These are phyloP conservation scores for Daphne laureola DNA, from an alignment of 441 rosid species.

Conservation along the genomic window DNA sequence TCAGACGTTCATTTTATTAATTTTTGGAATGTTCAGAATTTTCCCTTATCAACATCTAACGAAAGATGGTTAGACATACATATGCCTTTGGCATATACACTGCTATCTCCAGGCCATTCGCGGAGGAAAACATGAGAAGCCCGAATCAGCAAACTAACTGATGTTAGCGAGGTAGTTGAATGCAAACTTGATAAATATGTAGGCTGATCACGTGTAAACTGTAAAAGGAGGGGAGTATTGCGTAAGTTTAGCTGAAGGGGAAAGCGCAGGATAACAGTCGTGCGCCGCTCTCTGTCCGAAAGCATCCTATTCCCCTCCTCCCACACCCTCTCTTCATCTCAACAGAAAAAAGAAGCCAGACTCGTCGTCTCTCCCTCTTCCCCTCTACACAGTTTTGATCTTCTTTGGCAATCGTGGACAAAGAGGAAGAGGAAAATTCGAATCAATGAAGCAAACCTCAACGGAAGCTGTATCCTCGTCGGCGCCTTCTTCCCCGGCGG, in stretches of 20 bases:
- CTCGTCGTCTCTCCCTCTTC: conserved; percentile 11
- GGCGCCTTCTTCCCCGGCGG: conserved; percentile 29
- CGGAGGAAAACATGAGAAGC: no score
- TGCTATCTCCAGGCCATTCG: no score
- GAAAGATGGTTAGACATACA: no score
- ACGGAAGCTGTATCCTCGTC: conserved; percentile 54
- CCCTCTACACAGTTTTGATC: conserved; percentile 11
- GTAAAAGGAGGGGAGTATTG: neutral
- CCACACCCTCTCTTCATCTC: conserved; percentile 14
- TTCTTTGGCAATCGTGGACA: conserved; percentile 9
- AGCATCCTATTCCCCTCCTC: conserved; percentile 18
- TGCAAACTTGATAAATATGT: no score
- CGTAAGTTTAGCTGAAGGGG: neutral
- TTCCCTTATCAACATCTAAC: no score
- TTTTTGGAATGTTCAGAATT: no score
- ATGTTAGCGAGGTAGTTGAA: no score
- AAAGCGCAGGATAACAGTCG: conserved; percentile 25
- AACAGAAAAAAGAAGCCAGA: no score
- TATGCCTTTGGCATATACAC: no score
- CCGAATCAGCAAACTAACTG: no score
- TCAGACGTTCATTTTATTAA: no score
- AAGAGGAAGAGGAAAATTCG: neutral
- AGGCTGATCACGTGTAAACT: no score
- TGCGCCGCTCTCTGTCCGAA: conserved; percentile 27
- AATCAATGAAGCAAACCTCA: conserved; percentile 47